A percentile compares a stretch with the other conserved stretches of the same genome.
These are phyloP conservation scores for Phellinidium pouzarii DNA, from an alignment of 1,284 basidiomycete species.

Conservation along the genomic window DNA sequence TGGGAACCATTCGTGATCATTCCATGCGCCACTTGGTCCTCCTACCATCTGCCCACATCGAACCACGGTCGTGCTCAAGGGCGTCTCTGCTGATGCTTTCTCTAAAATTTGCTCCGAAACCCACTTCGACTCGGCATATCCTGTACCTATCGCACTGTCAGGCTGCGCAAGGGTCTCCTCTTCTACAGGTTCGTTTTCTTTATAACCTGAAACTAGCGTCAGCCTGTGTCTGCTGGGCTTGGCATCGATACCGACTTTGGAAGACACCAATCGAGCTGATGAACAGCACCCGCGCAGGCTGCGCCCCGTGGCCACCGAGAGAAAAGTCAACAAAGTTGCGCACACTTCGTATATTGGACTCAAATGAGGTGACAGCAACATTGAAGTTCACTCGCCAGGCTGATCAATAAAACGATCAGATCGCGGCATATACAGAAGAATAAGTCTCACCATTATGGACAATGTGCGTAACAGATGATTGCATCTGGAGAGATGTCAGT, in stretches of 20 bases:
- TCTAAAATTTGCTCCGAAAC: slow-evolving; percentile 30
- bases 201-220: slow-evolving; percentile 3
- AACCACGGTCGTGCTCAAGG: slow-evolving; percentile 19
- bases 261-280: slow-evolving; percentile 24
- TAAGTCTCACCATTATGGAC: slow-evolving; percentile 27
- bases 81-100: slow-evolving; percentile 22
- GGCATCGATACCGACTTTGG: neutral
- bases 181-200: slow-evolving; percentile 3
- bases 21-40: slow-evolving; percentile 18
- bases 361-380: slow-evolving; percentile 29
- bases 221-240: neutral
- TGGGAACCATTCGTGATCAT: slow-evolving; percentile 18
- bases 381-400: slow-evolving; percentile 35
- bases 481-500: slow-evolving; percentile 19
- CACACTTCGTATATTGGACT: slow-evolving; percentile 26
- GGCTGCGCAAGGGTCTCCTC: slow-evolving; percentile 17
- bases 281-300: slow-evolving; percentile 27
- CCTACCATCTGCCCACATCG: slow-evolving; percentile 18
- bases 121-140: slow-evolving; percentile 62
- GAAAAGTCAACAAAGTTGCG: slow-evolving; percentile 30
- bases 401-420: neutral
- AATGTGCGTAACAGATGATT: slow-evolving; percentile 23
- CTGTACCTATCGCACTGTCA: slow-evolving; percentile 22
- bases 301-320: slow-evolving; percentile 23
- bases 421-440: neutral